phyloP scores from a whole-genome alignment of 148 eudicot species.

The Vaccinium macrocarpon region DNA sequence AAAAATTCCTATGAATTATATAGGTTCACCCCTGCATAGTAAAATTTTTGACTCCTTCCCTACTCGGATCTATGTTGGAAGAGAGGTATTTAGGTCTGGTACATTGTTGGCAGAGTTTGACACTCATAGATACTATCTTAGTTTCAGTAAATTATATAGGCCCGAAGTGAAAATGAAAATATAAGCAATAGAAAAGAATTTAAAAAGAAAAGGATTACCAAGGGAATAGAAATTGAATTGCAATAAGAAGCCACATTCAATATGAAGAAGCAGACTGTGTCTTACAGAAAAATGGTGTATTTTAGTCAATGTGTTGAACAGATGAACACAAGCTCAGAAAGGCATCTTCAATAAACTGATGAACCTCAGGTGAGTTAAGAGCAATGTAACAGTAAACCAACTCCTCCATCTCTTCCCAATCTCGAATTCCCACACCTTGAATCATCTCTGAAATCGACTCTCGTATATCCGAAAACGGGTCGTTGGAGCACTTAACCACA shows the following conservation, averaged over 20 bases:
- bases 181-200: background rate
- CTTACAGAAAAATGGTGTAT: background rate
- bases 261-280: background rate
- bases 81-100: background rate
- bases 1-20: too few relatives aligned
- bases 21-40: too few relatives aligned
- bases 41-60: too few relatives aligned
- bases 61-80: background rate
- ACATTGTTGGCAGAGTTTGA: background rate
- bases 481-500: conserved; percentile 47
- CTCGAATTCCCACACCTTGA: conserved; percentile 33
- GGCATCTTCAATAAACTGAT: conserved; percentile 48
- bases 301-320: background rate
- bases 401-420: conserved; percentile 73
- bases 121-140: background rate
- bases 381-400: conserved; percentile 63
- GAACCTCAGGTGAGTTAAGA: conserved; percentile 61
- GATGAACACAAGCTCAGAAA: conserved; percentile 45
- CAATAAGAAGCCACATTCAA: background rate
- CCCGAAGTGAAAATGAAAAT: background rate
- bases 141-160: background rate
- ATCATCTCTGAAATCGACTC: conserved; percentile 60
- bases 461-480: conserved; percentile 51
- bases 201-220: background rate
- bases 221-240: background rate